These are phyloP conservation scores for Aspergillus sparsus DNA, from an alignment of 495 filamentous ascomycete genomes.

Conservation along the genomic window DNA sequence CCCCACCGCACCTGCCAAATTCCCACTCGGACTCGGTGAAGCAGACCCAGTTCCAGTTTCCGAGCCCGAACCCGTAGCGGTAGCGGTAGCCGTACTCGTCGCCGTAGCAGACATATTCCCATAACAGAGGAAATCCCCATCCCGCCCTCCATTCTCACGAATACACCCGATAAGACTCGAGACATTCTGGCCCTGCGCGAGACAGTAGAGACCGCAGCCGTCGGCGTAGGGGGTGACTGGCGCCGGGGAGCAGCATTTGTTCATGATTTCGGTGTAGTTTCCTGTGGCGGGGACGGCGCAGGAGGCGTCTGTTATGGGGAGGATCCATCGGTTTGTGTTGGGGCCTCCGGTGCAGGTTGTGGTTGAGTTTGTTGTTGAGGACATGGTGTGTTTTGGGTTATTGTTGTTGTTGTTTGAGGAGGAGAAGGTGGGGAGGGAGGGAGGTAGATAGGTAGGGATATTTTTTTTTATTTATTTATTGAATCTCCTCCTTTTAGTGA, in stretches of 20 bases:
- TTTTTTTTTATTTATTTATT: not conserved
- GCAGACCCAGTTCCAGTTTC: slow-evolving; percentile 25
- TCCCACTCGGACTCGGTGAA: slow-evolving; percentile 20
- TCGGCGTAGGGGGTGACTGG: slow-evolving; percentile 44
- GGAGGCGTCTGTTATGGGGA: slow-evolving; percentile 46
- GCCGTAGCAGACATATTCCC: slow-evolving; percentile 39
- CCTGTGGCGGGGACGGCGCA: slow-evolving; percentile 41
- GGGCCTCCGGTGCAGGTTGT: slow-evolving; percentile 28
- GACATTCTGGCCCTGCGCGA: slow-evolving; percentile 46
- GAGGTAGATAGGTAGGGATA: not conserved
- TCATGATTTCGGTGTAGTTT: slow-evolving; percentile 43
- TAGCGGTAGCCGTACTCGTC: slow-evolving; percentile 35
- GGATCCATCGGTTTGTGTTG: slow-evolving; percentile 30
- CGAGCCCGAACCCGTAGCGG: slow-evolving; percentile 26
- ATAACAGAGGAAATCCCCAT: slow-evolving; percentile 44
- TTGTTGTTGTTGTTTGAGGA: slow-evolving; percentile 9
- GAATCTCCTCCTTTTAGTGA: not conserved
- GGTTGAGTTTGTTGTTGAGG: slow-evolving; percentile 28
- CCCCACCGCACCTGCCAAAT: slow-evolving; percentile 18
- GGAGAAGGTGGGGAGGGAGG: not conserved
- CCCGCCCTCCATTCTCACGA: slow-evolving; percentile 31
- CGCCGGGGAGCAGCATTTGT: slow-evolving; percentile 47
- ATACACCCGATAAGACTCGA: slow-evolving; percentile 39
- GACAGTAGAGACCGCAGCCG: slow-evolving; percentile 54
- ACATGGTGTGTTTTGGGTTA: slow-evolving; percentile 9